These are phyloP conservation scores for Helotiales sp. DNA, from an alignment of 2,329 filamentous ascomycete species.

Conservation along the genomic window DNA sequence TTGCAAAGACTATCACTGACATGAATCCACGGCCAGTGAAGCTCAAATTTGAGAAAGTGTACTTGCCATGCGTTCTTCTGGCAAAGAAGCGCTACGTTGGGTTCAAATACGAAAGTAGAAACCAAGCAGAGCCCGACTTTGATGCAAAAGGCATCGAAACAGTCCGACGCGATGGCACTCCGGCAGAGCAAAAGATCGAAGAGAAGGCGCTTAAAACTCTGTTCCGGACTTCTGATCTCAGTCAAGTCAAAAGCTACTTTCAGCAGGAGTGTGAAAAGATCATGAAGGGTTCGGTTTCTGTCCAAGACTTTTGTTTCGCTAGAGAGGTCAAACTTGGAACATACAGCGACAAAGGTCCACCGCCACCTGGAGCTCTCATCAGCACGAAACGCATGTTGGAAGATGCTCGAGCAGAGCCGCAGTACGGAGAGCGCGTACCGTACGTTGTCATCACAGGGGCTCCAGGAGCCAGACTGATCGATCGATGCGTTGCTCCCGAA, in stretches of 20 bases:
- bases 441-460: conserved; percentile 92
- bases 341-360: conserved; percentile 79
- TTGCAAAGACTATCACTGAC: conserved; percentile 82
- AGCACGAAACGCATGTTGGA: conserved; percentile 84
- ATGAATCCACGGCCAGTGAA: conserved; percentile 92
- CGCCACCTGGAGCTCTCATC: conserved; percentile 87
- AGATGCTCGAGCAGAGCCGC: conserved; percentile 85
- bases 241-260: conserved; percentile 87
- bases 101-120: conserved; percentile 87
- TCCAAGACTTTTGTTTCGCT: conserved; percentile 96
- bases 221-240: conserved; percentile 88
- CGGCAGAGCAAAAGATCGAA: conserved; percentile 94
- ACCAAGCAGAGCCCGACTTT: conserved; percentile 82
- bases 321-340: conserved; percentile 88
- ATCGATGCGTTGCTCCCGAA: conserved; percentile 89
- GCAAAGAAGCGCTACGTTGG: conserved; percentile 99
- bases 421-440: conserved; percentile 92
- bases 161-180: conserved; percentile 90
- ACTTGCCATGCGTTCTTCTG: conserved; percentile 90
- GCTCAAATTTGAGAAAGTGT: conserved; percentile 98
- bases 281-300: conserved; percentile 83
- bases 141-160: conserved; percentile 99
- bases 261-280: conserved; percentile 90
- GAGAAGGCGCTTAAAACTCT: conserved; percentile 88
- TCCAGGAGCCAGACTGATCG: conserved; percentile 82